phyloP scores from a whole-genome alignment of 139 green algal genomes.

The Desmodesmus armatus region DNA sequence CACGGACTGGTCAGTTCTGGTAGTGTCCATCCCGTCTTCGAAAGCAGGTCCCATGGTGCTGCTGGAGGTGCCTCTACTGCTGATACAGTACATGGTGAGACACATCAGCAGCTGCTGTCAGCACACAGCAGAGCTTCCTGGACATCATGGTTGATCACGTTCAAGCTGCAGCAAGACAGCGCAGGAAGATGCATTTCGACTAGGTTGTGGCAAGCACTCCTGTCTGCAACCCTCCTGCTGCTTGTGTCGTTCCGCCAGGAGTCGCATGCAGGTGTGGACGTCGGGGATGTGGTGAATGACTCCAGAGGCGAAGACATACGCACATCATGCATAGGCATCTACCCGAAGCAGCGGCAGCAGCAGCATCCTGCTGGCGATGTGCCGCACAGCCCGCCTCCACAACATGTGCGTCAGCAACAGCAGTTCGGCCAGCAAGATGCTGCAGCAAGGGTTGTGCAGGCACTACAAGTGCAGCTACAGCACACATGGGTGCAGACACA shows the following conservation, averaged over 20 bases:
- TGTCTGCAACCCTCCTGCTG: too few species aligned
- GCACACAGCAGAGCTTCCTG: neutral
- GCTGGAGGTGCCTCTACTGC: slow-evolving; percentile 27
- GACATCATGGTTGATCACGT: neutral
- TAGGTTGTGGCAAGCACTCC: neutral
- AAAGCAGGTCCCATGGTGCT: neutral
- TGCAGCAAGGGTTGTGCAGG: neutral
- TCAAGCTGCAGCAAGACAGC: neutral
- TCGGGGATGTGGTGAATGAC: slow-evolving; percentile 19
- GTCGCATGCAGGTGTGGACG: neutral
- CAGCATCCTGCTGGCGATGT: too few species aligned
- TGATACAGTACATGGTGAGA: slow-evolving; percentile 26
- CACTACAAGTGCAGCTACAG: neutral
- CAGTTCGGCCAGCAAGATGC: neutral
- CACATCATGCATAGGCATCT: slow-evolving; percentile 13
- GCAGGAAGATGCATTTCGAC: neutral
- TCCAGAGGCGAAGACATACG: neutral
- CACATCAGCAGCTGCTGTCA: neutral
- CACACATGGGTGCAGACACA: neutral
- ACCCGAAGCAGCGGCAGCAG: neutral
- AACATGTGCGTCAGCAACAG: neutral
- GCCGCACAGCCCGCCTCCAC: neutral
- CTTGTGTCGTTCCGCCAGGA: neutral
- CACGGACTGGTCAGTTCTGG: slow-evolving; percentile 15
- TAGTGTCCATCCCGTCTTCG: slow-evolving; percentile 19